A percentile compares a stretch with the other conserved stretches of the same genome.
These are phyloP conservation scores for Mycena capillaripes DNA, from an alignment of 768 basidiomycete species.

Conservation along the genomic window DNA sequence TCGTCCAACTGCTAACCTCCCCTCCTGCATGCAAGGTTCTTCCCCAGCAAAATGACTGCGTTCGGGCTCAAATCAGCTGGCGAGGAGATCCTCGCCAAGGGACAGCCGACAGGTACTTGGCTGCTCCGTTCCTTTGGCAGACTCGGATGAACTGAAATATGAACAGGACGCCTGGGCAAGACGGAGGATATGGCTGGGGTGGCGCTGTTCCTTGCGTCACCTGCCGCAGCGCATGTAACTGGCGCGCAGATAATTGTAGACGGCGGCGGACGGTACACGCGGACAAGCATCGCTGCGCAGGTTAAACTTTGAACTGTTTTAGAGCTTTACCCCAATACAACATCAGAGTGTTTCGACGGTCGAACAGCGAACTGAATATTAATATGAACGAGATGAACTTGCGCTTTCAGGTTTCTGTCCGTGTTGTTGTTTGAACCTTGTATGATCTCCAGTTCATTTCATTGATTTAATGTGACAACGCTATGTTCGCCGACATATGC, in stretches of 20 bases:
- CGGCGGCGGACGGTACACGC: conserved; percentile 56
- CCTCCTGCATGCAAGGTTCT: conserved; percentile 35
- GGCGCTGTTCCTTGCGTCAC: conserved; percentile 71
- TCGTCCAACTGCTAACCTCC: background rate
- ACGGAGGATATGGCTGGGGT: conserved; percentile 77
- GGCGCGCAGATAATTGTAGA: conserved; percentile 75
- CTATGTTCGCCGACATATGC: too few relatives aligned
- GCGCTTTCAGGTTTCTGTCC: too few relatives aligned
- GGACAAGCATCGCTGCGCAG: conserved; percentile 28
- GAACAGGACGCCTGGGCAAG: conserved; percentile 69
- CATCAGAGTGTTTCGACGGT: too few relatives aligned
- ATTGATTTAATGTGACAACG: too few relatives aligned
- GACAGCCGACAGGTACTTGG: conserved; percentile 29
- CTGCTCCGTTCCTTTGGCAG: background rate
- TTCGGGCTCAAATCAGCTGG: conserved; percentile 34
- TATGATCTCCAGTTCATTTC: too few relatives aligned
- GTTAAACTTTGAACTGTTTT: conserved; percentile 32
- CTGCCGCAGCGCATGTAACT: conserved; percentile 73
- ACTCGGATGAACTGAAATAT: conserved; percentile 61
- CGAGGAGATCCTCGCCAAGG: conserved; percentile 25
- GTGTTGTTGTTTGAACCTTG: too few relatives aligned
- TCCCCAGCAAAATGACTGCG: conserved; percentile 56
- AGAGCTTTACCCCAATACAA: too few relatives aligned
- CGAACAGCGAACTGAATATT: too few relatives aligned
- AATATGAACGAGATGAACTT: too few relatives aligned